phyloP scores from a whole-genome alignment of 2,329 filamentous ascomycete genomes.

The Aspergillus ochraceus region DNA sequence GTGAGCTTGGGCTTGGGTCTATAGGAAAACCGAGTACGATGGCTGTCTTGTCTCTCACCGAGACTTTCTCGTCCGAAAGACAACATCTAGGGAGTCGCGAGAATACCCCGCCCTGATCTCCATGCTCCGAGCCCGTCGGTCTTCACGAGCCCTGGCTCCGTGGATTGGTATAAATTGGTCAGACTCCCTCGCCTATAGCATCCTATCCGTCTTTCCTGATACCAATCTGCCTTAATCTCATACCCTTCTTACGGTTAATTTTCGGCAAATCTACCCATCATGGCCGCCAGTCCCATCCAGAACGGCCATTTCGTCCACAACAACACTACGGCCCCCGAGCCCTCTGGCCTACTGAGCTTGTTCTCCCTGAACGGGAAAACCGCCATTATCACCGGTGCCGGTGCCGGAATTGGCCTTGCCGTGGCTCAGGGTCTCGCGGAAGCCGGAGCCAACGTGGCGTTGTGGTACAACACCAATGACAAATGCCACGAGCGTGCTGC shows the following conservation, averaged over 20 bases:
- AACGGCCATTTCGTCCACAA: slow-evolving; percentile 58
- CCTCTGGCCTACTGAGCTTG: slow-evolving; percentile 58
- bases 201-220: no score
- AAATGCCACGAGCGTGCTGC: slow-evolving; percentile 62
- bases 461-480: slow-evolving; percentile 71
- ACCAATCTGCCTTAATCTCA: no score
- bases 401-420: slow-evolving; percentile 66
- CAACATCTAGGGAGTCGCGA: background rate
- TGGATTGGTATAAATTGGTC: background rate
- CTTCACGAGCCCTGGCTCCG: background rate
- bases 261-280: slow-evolving; percentile 15
- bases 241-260: no score
- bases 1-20: no score
- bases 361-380: slow-evolving; percentile 71
- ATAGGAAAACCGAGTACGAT: background rate
- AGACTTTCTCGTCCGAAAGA: background rate
- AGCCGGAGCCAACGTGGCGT: slow-evolving; percentile 69
- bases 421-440: slow-evolving; percentile 67
- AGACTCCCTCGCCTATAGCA: background rate
- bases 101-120: background rate
- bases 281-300: slow-evolving; percentile 37
- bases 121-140: background rate
- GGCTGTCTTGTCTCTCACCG: background rate
- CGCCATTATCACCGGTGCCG: slow-evolving; percentile 69
- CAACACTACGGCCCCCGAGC: slow-evolving; percentile 51